phyloP scores from a whole-genome alignment of 2,329 filamentous ascomycete genomes.

The Phialophora macrospora region DNA sequence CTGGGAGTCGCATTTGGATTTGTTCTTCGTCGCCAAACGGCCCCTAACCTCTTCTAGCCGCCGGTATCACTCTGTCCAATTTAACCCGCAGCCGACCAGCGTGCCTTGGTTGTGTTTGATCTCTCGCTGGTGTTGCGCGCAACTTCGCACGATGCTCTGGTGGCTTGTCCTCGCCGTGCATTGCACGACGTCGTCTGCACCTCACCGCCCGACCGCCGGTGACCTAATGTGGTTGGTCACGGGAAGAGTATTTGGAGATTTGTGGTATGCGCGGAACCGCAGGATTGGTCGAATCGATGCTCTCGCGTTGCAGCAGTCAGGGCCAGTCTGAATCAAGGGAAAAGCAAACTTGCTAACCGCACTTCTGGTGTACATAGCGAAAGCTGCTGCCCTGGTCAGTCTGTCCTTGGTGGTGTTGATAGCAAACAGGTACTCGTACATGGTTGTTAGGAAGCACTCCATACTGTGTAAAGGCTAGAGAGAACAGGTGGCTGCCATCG shows the following conservation, averaged over 20 bases:
- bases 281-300: not conserved
- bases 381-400: not conserved
- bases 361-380: not conserved
- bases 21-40: slow-evolving; percentile 3
- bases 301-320: not conserved
- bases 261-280: slow-evolving; percentile 9
- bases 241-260: slow-evolving; percentile 17
- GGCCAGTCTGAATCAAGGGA: not conserved
- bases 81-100: slow-evolving; percentile 18
- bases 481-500: not conserved
- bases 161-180: slow-evolving; percentile 7
- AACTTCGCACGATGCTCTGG: slow-evolving; percentile 5
- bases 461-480: not conserved
- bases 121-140: slow-evolving; percentile 26
- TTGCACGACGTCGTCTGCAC: slow-evolving; percentile 18
- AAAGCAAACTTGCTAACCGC: not conserved
- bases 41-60: slow-evolving; percentile 23
- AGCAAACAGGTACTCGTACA: not conserved
- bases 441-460: not conserved
- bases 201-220: slow-evolving; percentile 7
- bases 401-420: not conserved
- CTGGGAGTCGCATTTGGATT: slow-evolving; percentile 9
- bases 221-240: slow-evolving; percentile 6
- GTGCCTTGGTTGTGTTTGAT: slow-evolving; percentile 24
- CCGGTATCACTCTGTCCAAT: slow-evolving; percentile 28